Evolutionary conservation across 331 rosid genomes (phyloP), one percentile per base, ranked within the genome.

Genomic region (Acacia concinna): DNA sequence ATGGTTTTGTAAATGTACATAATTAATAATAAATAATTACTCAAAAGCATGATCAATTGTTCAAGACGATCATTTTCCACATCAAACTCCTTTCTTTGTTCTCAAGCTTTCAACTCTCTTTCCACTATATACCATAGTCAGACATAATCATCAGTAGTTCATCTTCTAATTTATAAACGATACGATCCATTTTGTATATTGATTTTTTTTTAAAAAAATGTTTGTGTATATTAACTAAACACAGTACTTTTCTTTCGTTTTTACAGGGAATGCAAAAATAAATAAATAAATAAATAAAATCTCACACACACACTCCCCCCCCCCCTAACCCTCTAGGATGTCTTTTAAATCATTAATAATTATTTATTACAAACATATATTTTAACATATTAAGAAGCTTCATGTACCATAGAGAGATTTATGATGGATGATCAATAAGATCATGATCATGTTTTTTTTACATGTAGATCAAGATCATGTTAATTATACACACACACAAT

Each of bases 111-210:
- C 84, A 76, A 70, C 65, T 82, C 82, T 67, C 76, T 75, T 35
- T 66, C 9, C 72, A 15, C 54, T 15, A 1, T 47, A 47, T 17
- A 17, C 54, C 4, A 47, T 47, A 47, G 43, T 6, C 49, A 77
- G 84, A 86, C 89, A 86, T 80, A 83, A 86, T 86, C 83, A 86
- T 86, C 79, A 44, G 87, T 83, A 74, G 74, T 79, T 21, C 59
- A 84, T 82, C 71, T 82, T 77, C 32, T 76, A 71, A 57, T 2
- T 60, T 49, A 0, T 6, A 18, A 49, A 49, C 3, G 35, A 51
- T 67, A 32, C 27, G 35, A 13, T 66, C 3, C 62, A 68, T 47
- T 59, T 27, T 4, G 57, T 65, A 56, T 8, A 52, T 52, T n/a
- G n/a, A n/a, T n/a, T n/a, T n/a, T n/a, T n/a, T n/a, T n/a, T n/a